Evolutionary conservation across 2,329 filamentous ascomycete species (phyloP), one percentile per base, ranked within the genome.

Genomic region (Claviceps pusilla): DNA sequence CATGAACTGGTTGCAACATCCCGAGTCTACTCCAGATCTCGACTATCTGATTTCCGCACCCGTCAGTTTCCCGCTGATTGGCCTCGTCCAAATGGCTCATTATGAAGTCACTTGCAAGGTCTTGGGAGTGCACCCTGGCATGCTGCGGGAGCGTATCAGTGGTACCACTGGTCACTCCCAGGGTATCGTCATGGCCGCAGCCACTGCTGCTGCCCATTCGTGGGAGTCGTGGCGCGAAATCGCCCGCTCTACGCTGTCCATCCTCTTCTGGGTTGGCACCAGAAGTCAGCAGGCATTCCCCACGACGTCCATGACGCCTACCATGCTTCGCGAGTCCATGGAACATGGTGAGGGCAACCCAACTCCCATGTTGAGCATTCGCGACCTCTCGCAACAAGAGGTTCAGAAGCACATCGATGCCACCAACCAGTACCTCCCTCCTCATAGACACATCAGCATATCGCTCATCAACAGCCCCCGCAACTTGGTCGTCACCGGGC

Each of bases 231-330:
- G 93, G 68, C 82, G 86, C 60, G 83, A 87, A 64, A 82, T 88
- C 54, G 80, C 89, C 54, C 84, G 78, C 63, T 83, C 88, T 61
- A 87, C 91, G 3, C 75, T 98, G 59, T 93, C 87, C 35, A 88
- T 96, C 64, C 84, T 98, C 35, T 98, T 98, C 77, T 98, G 93
- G 93, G 95, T 98, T 61, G 93, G 94, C 67, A 84, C 91, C 57
- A 86, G 93, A 65, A 96, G 91, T 69, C 93, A 98, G 70, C 93
- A 98, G 71, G 90, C 90, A 2, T 98, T 96, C 71, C 94, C 93
- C 43, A 83, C 87, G 62, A 98, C 93, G 3, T 97, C 93, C 39
- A 79, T 98, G 63, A 89, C 90, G 3, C 94, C 93, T 0, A 87
- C 82, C 48, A 88, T 91, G 65, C 78, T 98, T 53, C 88, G 91